Evolutionary conservation across 2,329 filamentous ascomycete species (phyloP), one percentile per base, ranked within the genome.

Genomic region (Pseudomassariella vexata): DNA sequence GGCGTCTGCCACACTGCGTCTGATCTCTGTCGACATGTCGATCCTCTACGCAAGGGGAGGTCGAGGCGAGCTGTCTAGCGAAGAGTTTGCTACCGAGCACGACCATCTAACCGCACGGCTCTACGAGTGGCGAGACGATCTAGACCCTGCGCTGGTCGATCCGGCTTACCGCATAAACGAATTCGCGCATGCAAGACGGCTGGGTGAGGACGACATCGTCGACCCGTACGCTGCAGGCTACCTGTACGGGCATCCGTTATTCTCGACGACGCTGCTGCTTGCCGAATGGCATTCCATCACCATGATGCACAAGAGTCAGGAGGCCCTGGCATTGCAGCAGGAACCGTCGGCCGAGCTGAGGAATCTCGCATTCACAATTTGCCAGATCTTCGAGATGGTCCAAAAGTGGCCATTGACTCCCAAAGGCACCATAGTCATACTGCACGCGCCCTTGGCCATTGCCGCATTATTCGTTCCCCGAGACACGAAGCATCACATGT

Each of bases 1-100:
- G 16, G 74, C 76, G 23, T 73, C 80, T 19, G 75, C 83, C 1
- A 68, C 72, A 19, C 68, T 85, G 32, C 76, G 85, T 10, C 63
- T 89, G 10, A 76, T 94, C 19, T 85, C 83, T 2, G 78, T 83
- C 52, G 86, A 95, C 37, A 83, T 94, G 63, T 80, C 86, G 2
- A 69, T 82, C 9, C 66, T 95, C 3, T 87, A 89, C 52, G 79
- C 84, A 1, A 75, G 72, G 41, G 74, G 79, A 25, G 74, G 71
- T 18, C 76, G 76, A 39, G 73, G 76, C 9, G 70, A 79, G 38
- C 72, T 94, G 28, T 64, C 67, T 0, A 65, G 72, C 4, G 73
- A 83, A 20, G 70, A 77, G 8, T 94, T 90, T 48, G 56, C 66
- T 17, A 50, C 52, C 3, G 77, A 88, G 46, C 79, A 85, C 44